Evolutionary conservation across 1,284 basidiomycete genomes (phyloP).

Genomic region (Gymnopus androsaceus): DNA sequence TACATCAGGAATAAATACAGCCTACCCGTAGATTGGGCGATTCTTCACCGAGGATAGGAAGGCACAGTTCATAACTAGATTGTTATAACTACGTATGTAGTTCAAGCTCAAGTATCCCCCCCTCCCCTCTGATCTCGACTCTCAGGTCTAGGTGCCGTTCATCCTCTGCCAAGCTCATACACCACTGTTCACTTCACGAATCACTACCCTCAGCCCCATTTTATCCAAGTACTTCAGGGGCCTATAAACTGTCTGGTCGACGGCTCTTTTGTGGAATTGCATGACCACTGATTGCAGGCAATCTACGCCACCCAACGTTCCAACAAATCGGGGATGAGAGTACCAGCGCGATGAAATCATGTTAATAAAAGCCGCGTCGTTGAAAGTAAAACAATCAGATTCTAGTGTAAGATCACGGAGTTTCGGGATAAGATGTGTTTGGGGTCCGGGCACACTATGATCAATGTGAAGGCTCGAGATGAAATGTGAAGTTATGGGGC

Average conservation of each 20-base stretch:
- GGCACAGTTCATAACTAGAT: too few relatives aligned
- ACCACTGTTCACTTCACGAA: background rate
- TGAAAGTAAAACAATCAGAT: background rate
- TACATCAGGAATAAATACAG: too few relatives aligned
- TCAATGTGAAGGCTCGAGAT: background rate
- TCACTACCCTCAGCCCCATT: background rate
- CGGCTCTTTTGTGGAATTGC: background rate
- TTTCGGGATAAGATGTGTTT: background rate
- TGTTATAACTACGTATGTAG: too few relatives aligned
- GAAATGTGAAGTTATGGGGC: background rate
- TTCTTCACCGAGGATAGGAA: too few relatives aligned
- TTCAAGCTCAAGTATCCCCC: too few relatives aligned
- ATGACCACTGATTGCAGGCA: background rate
- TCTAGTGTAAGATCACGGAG: background rate
- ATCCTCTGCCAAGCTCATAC: too few relatives aligned
- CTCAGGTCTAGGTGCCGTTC: too few relatives aligned
- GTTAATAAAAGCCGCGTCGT: too few relatives aligned
- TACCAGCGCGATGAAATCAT: slow-evolving; percentile 7
- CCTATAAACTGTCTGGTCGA: background rate
- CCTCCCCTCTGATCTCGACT: too few relatives aligned
- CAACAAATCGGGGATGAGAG: background rate
- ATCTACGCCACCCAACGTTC: background rate
- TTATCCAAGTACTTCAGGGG: background rate
- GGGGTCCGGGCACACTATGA: background rate
- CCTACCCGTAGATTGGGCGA: too few relatives aligned